These are phyloP conservation scores for Penicillium canariense DNA, from an alignment of 495 filamentous ascomycete species.

Conservation along the genomic window DNA sequence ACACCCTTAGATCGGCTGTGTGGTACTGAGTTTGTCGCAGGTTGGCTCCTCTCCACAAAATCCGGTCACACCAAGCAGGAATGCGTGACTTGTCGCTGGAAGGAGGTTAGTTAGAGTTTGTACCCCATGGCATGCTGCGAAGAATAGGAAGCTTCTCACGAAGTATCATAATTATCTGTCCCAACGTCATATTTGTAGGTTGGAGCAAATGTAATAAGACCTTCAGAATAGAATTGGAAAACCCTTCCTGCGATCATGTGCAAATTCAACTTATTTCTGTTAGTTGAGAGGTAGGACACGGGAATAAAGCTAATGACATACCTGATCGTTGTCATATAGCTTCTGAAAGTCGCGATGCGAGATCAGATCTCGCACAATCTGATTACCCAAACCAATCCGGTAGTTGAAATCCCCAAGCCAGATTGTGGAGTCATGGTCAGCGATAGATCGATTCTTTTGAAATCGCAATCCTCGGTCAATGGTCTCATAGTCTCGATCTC, in stretches of 20 bases:
- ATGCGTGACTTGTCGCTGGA: conserved; percentile 85
- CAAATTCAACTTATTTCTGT: conserved; percentile 66
- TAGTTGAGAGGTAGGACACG: neutral
- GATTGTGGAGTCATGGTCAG: conserved; percentile 90
- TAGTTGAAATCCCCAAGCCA: conserved; percentile 99
- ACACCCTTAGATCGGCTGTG: conserved; percentile 75
- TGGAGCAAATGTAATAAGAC: conserved; percentile 77
- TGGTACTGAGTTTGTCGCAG: conserved; percentile 80
- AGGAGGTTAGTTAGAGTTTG: neutral
- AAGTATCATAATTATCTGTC: conserved; percentile 85
- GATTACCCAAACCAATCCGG: conserved; percentile 81
- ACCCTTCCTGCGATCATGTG: conserved; percentile 92
- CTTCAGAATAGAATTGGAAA: conserved; percentile 89
- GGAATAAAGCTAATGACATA: conserved; percentile 26
- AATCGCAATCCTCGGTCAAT: conserved; percentile 87
- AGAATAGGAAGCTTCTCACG: conserved; percentile 52
- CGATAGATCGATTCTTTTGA: conserved; percentile 82
- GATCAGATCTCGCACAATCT: conserved; percentile 73
- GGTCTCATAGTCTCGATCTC: conserved; percentile 88
- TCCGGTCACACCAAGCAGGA: conserved; percentile 94
- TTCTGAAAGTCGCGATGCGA: conserved; percentile 66
- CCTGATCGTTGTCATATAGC: conserved; percentile 92
- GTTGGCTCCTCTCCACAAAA: conserved; percentile 80
- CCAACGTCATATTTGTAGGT: conserved; percentile 96
- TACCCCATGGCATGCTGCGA: neutral